Percentiles rank a stretch among this genome's conserved stretches.
These are phyloP conservation scores for Colletotrichum godetiae DNA, from an alignment of 2,329 filamentous ascomycete genomes.

Conservation along the genomic window DNA sequence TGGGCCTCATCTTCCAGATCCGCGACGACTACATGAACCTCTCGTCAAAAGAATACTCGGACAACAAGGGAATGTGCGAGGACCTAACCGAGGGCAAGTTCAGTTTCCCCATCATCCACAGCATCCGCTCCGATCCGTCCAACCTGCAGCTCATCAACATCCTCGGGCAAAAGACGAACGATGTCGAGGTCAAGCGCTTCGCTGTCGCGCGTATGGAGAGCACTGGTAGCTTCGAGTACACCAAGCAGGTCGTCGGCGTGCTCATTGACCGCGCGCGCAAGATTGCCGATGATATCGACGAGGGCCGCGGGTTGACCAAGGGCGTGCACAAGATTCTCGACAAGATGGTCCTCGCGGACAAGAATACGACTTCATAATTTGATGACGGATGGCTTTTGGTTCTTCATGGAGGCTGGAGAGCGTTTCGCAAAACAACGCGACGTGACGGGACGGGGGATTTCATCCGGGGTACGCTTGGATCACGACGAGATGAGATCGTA, in stretches of 20 bases:
- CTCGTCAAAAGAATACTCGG: constrained; percentile 76
- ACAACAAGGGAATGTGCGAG: constrained; percentile 94
- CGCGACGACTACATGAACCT: constrained; percentile 96
- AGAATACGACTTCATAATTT: background rate
- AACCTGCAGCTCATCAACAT: constrained; percentile 91
- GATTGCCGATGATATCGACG: constrained; percentile 74
- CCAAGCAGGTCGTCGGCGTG: constrained; percentile 72
- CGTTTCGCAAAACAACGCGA: background rate
- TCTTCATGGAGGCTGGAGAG: background rate
- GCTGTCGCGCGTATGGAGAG: constrained; percentile 91
- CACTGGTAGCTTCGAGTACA: constrained; percentile 91
- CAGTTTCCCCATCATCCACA: constrained; percentile 94
- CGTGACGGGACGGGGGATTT: background rate
- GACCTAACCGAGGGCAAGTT: constrained; percentile 98
- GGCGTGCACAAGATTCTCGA: constrained; percentile 76
- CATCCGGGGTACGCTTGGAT: background rate
- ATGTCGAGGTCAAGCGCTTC: constrained; percentile 91
- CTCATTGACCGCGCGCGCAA: constrained; percentile 72
- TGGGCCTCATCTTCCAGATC: constrained; percentile 91
- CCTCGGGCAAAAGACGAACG: constrained; percentile 86
- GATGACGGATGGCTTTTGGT: background rate
- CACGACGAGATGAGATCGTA: background rate
- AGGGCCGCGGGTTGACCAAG: constrained; percentile 64
- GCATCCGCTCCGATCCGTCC: constrained; percentile 79
- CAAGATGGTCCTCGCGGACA: constrained; percentile 61